Evolutionary conservation across 2,329 filamentous ascomycete genomes (phyloP).

Genomic region (Hypoxylon sp.): DNA sequence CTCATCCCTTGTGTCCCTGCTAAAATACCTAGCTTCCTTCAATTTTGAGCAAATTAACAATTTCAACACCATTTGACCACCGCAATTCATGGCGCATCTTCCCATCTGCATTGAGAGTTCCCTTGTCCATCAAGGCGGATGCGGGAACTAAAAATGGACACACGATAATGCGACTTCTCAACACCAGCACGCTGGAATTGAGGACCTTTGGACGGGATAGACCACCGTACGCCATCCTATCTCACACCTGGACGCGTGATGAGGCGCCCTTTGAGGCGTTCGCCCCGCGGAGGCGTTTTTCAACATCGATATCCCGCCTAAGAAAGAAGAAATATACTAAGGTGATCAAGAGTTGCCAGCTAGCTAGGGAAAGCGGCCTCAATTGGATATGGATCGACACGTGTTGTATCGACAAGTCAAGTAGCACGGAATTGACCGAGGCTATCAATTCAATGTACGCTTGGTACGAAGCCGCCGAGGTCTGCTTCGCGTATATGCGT

Average conservation of each 20-base stretch:
- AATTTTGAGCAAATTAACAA: neutral
- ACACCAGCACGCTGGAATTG: constrained; percentile 11
- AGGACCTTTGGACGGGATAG: constrained; percentile 1
- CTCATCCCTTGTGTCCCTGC: neutral
- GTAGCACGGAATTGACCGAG: neutral
- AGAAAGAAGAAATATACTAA: constrained; percentile 5
- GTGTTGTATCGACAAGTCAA: constrained; percentile 1
- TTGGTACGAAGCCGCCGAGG: constrained; percentile 3
- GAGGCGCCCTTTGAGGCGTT: constrained; percentile 1
- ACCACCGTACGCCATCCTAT: constrained; percentile 1
- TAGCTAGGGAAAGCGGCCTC: constrained; percentile 2
- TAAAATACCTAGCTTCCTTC: neutral
- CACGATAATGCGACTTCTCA: constrained; percentile 4
- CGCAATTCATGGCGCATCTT: neutral
- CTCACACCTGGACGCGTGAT: constrained; percentile 1
- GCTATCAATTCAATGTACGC: constrained; percentile 1
- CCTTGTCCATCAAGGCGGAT: neutral
- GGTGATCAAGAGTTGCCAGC: neutral
- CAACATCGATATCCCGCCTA: neutral
- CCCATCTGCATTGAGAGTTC: neutral
- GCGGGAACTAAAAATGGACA: neutral
- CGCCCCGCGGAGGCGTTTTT: neutral
- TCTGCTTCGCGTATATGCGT: constrained; percentile 6
- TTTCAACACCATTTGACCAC: neutral
- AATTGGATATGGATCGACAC: constrained; percentile 10